Base-by-base conservation (phyloP, 2,329 filamentous ascomycete species). In the Nakataea oryzae region DNA sequence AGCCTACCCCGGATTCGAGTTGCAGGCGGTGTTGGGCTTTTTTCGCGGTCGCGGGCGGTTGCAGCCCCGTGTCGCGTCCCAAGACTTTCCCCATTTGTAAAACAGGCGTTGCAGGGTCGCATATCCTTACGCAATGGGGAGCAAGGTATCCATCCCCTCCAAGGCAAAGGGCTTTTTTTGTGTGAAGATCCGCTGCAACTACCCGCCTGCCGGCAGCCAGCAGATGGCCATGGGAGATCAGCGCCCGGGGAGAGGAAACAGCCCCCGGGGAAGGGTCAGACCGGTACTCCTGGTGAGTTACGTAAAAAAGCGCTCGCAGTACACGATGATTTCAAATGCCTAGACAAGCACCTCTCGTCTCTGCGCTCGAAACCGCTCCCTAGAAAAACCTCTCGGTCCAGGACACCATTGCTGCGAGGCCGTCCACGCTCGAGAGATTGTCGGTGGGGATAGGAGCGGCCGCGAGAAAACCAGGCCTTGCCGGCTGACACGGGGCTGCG, bases 31-130 rank as follows among this genome's bases (percentile, higher is more conserved):
- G 41, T 50, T 50, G 41, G 41, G 24, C 24, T 50, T 50, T 50
- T 17, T 8, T 9, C 6, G 17, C 24, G 21, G 41, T 17, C 3
- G 3, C 41, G 41, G 41, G 21, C 41, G 21, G 41, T n/a, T n/a
- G 41, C 41, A 60, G 41, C 58, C 58, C 28, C 58, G 58, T 50
- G 58, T 60, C 58, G 58, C 58, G 58, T 60, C 58, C 57, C 32
- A 41, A 58, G 29, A 41, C 57, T 30, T n/a, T 58, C 29, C 29
- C 30, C n/a, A 58, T 58, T 2, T 30, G 29, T 30, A 41, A 58
- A 58, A 30, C n/a, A 58, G 57, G 41, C 26, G n/a, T 58, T 47
- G 41, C 41, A 50, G 24, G 41, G 21, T 50, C 41, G 41, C 41
- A 50, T 8, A 13, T n/a, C 17, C 24, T 50, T 50, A 50, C 41